Base-by-base conservation (phyloP, 2,329 filamentous ascomycete species). In the Penicillium sp. region DNA sequence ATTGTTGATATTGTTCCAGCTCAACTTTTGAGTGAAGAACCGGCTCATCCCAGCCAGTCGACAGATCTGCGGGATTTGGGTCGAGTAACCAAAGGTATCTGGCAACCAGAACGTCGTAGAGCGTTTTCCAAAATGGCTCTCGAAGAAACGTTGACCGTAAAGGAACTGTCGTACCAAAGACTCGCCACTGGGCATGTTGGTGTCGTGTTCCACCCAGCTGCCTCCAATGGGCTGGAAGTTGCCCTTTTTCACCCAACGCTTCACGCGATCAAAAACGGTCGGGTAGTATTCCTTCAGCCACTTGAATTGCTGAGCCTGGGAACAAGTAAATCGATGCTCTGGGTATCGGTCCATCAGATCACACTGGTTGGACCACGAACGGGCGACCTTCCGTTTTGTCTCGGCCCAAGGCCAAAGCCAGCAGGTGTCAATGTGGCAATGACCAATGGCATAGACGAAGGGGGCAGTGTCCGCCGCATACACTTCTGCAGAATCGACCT, bases 1-100 rank as follows among this genome's bases (percentile, higher is more conserved):
- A 59, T 85, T 94, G 69, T 96, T 96, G 75, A 96, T 96, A 62
- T 96, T 96, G 71, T 96, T 96, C 92, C 92, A 98, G 71, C 90
- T 96, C 42, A 98, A 73, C 70, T 98, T 98, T 65, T 98, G 92
- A 0, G 92, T 98, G 57, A 98, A 84, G 72, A 98, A 98, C 22
- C 90, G 80, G 41, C 79, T 85, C 92, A 98, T 96, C 13, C 88
- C 90, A n/a, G 92, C 85, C 17, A 95, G 71, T 3, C 90, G 84
- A 60, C 88, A 96, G 28, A 98, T 72, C 59, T 98, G 92, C 9
- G 92, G 92, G 28, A 98, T 76, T 65, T 98, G 92, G 33, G 84
- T 84, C 0, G 89, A 95, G 67, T 98, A 98, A 10, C 92, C 92
- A 67, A 98, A 98, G 0, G 92, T 98, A 63, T 98, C 92, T 1